Evolutionary conservation across 805 yeast species (phyloP).

Genomic region (Starmerella bacillaris): DNA sequence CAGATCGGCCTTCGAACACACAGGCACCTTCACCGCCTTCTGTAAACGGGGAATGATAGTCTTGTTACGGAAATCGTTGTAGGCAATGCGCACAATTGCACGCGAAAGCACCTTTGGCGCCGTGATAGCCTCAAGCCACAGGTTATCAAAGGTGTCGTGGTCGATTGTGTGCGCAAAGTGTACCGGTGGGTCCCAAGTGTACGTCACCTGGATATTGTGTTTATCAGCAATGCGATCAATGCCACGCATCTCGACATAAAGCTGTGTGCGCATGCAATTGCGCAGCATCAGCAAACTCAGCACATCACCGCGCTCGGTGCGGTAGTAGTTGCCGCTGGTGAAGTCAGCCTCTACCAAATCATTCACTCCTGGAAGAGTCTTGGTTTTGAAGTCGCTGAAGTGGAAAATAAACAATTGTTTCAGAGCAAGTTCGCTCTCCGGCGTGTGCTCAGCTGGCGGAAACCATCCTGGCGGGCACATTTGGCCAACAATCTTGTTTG

Average conservation of each 20-base stretch:
- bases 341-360: neutral
- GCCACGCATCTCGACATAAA: slow-evolving; percentile 8
- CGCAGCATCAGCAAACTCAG: slow-evolving; percentile 10
- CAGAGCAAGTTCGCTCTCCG: slow-evolving; percentile 7
- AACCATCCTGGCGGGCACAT: slow-evolving; percentile 1
- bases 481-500: slow-evolving; percentile 3
- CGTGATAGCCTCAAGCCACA: slow-evolving; percentile 11
- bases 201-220: slow-evolving; percentile 3
- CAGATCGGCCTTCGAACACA: slow-evolving; percentile 3
- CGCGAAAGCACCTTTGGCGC: slow-evolving; percentile 5
- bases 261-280: slow-evolving; percentile 7
- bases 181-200: slow-evolving; percentile 18
- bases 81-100: slow-evolving; percentile 7
- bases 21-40: neutral
- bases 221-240: slow-evolving; percentile 1
- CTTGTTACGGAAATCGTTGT: slow-evolving; percentile 13
- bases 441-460: slow-evolving; percentile 1
- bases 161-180: slow-evolving; percentile 12
- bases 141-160: slow-evolving; percentile 8
- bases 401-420: slow-evolving; percentile 7
- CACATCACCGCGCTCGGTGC: neutral
- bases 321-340: neutral
- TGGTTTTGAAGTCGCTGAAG: slow-evolving; percentile 1
- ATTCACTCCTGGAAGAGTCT: slow-evolving; percentile 1
- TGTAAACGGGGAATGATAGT: slow-evolving; percentile 5